phyloP scores from a whole-genome alignment of 1,139 yeast genomes.

The Hemisphaericaspora subhashii region DNA sequence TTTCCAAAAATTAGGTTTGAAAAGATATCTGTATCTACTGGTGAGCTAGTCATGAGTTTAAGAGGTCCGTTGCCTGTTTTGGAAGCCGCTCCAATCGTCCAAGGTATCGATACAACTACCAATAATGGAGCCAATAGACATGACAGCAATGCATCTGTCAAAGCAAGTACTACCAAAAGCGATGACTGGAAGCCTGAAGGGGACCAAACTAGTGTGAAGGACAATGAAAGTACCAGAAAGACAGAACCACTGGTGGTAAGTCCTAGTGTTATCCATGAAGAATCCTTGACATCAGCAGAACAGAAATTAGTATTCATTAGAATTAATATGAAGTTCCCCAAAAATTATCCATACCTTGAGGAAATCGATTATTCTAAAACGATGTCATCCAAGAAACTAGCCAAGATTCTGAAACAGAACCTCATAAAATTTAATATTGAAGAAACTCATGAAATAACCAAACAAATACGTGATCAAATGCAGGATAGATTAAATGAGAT shows the following conservation, averaged over 20 bases:
- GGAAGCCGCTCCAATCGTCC: not conserved
- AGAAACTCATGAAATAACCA: conserved; percentile 67
- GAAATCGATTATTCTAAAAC: conserved; percentile 35
- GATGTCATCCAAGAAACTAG: conserved; percentile 20
- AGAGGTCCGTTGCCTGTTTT: conserved; percentile 67
- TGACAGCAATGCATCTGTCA: conserved; percentile 6
- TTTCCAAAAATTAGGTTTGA: conserved; percentile 88
- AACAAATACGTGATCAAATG: conserved; percentile 51
- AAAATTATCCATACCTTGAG: conserved; percentile 62
- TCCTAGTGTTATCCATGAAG: not conserved
- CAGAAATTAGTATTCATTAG: conserved; percentile 70
- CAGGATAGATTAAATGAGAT: conserved; percentile 53
- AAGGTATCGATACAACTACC: conserved; percentile 1
- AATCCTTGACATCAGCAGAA: conserved; percentile 20
- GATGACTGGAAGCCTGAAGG: conserved; percentile 7
- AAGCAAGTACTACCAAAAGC: conserved; percentile 10
- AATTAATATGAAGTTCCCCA: conserved; percentile 66
- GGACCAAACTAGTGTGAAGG: conserved; percentile 5
- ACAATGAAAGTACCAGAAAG: conserved; percentile 6
- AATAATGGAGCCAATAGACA: conserved; percentile 1
- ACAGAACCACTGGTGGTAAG: not conserved
- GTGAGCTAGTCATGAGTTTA: conserved; percentile 70
- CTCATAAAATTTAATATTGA: conserved; percentile 60
- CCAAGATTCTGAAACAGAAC: conserved; percentile 24
- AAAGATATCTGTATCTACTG: conserved; percentile 83